A percentile compares a stretch with the other conserved stretches of the same genome.
Conservation (phyloP, 73 alveolate species). For the Blepharisma japonicum region DNA sequence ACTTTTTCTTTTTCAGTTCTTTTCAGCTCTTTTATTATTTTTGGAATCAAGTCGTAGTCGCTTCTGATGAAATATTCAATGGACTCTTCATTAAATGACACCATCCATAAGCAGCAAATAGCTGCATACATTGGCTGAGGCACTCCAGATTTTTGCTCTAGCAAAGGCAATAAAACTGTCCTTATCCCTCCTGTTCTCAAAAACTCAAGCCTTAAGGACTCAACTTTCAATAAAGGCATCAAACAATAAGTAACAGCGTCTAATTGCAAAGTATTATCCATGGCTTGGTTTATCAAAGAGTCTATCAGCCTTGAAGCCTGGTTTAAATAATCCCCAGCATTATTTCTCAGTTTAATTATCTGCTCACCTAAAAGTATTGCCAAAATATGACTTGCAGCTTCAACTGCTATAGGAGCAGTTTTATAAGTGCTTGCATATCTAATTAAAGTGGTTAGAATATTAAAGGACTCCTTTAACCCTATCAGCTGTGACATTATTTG, state of each 20-base stretch:
- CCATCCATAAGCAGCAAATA: background rate
- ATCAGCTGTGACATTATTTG: background rate
- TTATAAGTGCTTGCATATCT: background rate
- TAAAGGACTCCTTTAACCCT: background rate
- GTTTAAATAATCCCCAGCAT: background rate
- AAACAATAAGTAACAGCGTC: slow-evolving; percentile 21
- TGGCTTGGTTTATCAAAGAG: slow-evolving; percentile 10
- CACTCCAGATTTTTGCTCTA: background rate
- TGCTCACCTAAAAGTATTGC: slow-evolving; percentile 5
- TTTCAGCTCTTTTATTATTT: background rate
- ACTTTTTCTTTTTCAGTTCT: slow-evolving; percentile 27
- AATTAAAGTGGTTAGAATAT: background rate
- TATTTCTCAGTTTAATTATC: background rate
- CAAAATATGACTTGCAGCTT: slow-evolving; percentile 18
- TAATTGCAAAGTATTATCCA: background rate
- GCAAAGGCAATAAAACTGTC: background rate
- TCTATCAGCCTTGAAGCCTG: slow-evolving; percentile 21
- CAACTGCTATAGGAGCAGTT: background rate
- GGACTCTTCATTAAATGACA: slow-evolving; percentile 16
- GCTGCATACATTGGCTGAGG: slow-evolving; percentile 2
- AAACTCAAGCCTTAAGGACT: background rate
- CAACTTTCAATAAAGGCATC: slow-evolving; percentile 20
- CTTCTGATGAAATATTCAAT: slow-evolving; percentile 6
- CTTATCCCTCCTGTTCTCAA: slow-evolving; percentile 22
- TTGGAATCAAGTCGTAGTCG: background rate